Evolutionary conservation across 2,329 filamentous ascomycete genomes (phyloP), one percentile per base, ranked within the genome.

Genomic region (Arachnopeziza araneosa): DNA sequence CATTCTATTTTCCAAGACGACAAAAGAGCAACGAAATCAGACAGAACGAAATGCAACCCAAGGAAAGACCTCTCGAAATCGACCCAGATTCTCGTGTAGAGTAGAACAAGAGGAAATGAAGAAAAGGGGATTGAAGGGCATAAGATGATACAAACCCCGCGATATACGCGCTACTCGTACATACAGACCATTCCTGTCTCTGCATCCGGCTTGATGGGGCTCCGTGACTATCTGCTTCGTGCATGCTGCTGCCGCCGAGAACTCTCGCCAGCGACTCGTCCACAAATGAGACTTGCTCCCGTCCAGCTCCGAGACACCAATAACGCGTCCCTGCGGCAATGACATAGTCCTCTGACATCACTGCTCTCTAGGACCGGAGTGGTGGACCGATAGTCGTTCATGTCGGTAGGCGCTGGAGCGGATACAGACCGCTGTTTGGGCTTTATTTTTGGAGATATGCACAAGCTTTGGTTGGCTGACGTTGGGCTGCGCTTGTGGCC

Each of bases 1-100:
- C 63, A 63, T 61, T 58, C 55, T 60, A 60, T 44, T 55, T 57
- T 22, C 26, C 14, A 24, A 54, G 24, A 30, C 7, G 22, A 52
- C 12, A 24, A 22, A 52, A 9, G 17, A 22, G 24, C 30, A 50
- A 55, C 56, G 36, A 14, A 59, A 49, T 23, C 49, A 50, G 36
- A 58, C 22, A 54, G 51, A 56, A 52, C 52, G 24, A 58, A 21
- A 59, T 50, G 56, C 56, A 61, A 52, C 49, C 56, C 49, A 55
- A 57, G 36, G 56, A 23, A 54, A 50, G 55, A 52, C 44, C 30
- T 24, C 57, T 4, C 22, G n/a, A 2, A 26, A 23, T 24, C 50
- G 17, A 54, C 50, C 8, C 23, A 12, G 24, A 54, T n/a, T 19
- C 9, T 54, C 21, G 50, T 23, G 9, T 26, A 30, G 26, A n/a